Evolutionary conservation across 2,329 filamentous ascomycete genomes (phyloP), one percentile per base, ranked within the genome.

Genomic region (Madurella fahalii): DNA sequence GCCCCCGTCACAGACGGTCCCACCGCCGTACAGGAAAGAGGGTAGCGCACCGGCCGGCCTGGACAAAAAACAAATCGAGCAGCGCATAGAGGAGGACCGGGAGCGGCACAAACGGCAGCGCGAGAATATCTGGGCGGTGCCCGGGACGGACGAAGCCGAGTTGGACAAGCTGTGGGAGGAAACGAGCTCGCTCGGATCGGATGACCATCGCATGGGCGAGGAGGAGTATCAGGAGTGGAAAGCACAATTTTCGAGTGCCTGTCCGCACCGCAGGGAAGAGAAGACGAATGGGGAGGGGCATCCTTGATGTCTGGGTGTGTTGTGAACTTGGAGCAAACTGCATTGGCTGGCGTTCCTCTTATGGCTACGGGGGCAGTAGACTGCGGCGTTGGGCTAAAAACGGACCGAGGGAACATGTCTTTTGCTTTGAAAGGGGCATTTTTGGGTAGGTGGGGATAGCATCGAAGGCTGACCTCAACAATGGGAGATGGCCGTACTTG

Each of bases 1-100:
- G 57, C 71, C 74, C 2, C 69, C 71, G 5, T 71, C 72, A 11
- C 74, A 74, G 57, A 69, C 71, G 7, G 69, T 72, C n/a, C 69
- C 71, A 1, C 71, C 64, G 7, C 40, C 15, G 12, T 32, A 9
- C 20, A 47, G 16, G 32, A 59, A 42, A 13, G 31, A 34, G 7
- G 16, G 40, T 18, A 60, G 59, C 34, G 60, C 68, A 5, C 71
- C 73, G 30, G 53, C 56, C 7, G 70, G 74, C 15, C 70, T 94
- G 49, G 90, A 96, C 66, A 94, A 93, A 72, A 82, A 87, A 53
- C 89, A 96, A 72, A 89, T 96, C 50, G 92, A 97, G 73, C 92
- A 97, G 74, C 80, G 94, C 40, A 96, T 99, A 59, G 95, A 99
- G 64, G 95, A 99, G 72, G 94, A 99, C 71, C 79, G 94, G 3